phyloP scores from a whole-genome alignment of 306 rosid genomes.

The Arachis hypogaea region DNA sequence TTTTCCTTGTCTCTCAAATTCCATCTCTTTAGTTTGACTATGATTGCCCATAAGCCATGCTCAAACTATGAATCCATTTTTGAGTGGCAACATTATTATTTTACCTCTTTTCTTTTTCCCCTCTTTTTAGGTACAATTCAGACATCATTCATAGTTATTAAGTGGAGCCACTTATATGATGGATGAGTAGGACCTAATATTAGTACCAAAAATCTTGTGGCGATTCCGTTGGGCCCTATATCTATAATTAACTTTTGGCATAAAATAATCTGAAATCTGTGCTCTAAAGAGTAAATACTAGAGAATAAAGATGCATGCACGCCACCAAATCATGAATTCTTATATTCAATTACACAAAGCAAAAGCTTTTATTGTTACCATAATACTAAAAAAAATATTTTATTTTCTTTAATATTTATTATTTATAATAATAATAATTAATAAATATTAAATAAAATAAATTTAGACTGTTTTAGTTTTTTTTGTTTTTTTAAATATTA shows the following conservation, averaged over 20 bases:
- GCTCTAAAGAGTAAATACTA: not conserved
- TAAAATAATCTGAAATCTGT: conserved; percentile 31
- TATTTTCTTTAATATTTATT: no score
- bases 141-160: not conserved
- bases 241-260: conserved; percentile 34
- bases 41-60: not conserved
- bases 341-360: conserved; percentile 33
- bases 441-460: no score
- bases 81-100: not conserved
- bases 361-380: conserved; percentile 13
- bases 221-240: conserved; percentile 34
- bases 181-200: not conserved
- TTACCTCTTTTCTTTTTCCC: not conserved
- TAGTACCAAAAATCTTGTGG: not conserved
- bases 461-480: no score
- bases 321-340: conserved; percentile 7
- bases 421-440: no score
- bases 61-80: not conserved
- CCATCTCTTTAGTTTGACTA: not conserved
- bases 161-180: conserved; percentile 41
- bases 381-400: no score
- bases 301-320: conserved; percentile 21
- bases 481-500: no score
- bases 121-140: not conserved
- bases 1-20: no score